Conservation (phyloP, 129 eudicot genomes). For the Chrysanthemum seticuspe region DNA sequence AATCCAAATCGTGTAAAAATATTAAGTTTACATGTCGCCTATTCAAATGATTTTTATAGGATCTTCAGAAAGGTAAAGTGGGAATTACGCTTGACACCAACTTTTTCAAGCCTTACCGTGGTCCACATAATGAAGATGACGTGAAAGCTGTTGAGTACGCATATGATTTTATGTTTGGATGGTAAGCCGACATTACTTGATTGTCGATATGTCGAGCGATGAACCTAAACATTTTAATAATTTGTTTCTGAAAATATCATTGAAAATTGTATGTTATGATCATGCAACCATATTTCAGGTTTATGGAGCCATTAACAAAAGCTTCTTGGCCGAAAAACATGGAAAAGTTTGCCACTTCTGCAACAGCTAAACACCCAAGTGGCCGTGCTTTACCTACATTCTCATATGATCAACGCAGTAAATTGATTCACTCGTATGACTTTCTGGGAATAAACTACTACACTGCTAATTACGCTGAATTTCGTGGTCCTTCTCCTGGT, state of each 20-base stretch:
- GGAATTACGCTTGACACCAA: slow-evolving; percentile 29
- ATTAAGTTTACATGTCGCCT: background rate
- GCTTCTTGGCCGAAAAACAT: slow-evolving; percentile 53
- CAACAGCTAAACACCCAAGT: slow-evolving; percentile 25
- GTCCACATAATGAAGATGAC: background rate
- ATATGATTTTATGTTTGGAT: slow-evolving; percentile 35
- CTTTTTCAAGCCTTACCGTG: slow-evolving; percentile 20
- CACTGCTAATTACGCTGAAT: slow-evolving; percentile 34
- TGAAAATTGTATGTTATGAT: background rate
- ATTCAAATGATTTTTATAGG: slow-evolving; percentile 2
- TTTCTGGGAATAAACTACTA: slow-evolving; percentile 70
- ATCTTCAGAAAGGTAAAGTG: slow-evolving; percentile 30
- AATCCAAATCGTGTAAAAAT: no score
- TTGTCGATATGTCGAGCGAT: background rate
- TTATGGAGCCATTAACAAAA: slow-evolving; percentile 44
- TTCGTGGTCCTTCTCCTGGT: background rate
- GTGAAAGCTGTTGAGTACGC: slow-evolving; percentile 27
- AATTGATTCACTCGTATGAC: slow-evolving; percentile 51
- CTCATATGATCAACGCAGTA: slow-evolving; percentile 17
- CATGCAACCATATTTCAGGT: slow-evolving; percentile 33
- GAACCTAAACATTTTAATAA: background rate
- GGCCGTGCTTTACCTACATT: slow-evolving; percentile 17
- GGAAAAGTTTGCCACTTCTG: slow-evolving; percentile 22
- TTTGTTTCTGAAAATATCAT: background rate
- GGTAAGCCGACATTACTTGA: slow-evolving; percentile 11